Base-by-base conservation (phyloP, 768 basidiomycete species). In the Psilocybe sp. region DNA sequence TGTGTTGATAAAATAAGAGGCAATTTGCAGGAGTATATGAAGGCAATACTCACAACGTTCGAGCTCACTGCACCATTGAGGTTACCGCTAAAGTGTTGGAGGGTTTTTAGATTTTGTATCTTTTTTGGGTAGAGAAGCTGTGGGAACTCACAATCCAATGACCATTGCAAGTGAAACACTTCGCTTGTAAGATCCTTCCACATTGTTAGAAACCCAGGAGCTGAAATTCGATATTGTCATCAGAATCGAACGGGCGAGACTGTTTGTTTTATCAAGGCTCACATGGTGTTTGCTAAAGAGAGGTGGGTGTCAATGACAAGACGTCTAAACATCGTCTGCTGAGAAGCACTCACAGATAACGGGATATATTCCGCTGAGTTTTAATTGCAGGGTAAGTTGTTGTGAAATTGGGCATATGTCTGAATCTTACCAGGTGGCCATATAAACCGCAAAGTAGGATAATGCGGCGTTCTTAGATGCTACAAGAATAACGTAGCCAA, bases 1-100 rank as follows among this genome's bases (percentile, higher is more conserved):
- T 28, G 3, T 28, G 23, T 28, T 54, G 14, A 33, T 32, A 36
- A n/a, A 43, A 14, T 45, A 44, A 18, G 35, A 16, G 23, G 36
- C 39, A 36, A 28, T 39, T 33, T 19, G 38, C 11, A 28, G 18
- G 7, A 32, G 40, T 35, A 14, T 11, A 5, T 37, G 31, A 47
- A 33, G n/a, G 18, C 7, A 40, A n/a, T 32, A 76, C 83, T 56
- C 65, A 84, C 83, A 33, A 90, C 79, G 57, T 89, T 88, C 14
- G 85, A 87, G 60, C 80, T 82, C 37, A 90, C 80, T n/a, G 84
- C 85, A 15, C 86, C 87, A 59, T 87, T 86, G 44, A 88, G 69
- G 61, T 88, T 88, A 7, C 85, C 86, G 55, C 83, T 85, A 49
- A 18, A 23, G 47, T 10, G 15, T 34, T 20, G 37, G 36, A 44